These are phyloP conservation scores for Cryptococcus floricola DNA, from an alignment of 1,284 basidiomycete species.

Conservation along the genomic window DNA sequence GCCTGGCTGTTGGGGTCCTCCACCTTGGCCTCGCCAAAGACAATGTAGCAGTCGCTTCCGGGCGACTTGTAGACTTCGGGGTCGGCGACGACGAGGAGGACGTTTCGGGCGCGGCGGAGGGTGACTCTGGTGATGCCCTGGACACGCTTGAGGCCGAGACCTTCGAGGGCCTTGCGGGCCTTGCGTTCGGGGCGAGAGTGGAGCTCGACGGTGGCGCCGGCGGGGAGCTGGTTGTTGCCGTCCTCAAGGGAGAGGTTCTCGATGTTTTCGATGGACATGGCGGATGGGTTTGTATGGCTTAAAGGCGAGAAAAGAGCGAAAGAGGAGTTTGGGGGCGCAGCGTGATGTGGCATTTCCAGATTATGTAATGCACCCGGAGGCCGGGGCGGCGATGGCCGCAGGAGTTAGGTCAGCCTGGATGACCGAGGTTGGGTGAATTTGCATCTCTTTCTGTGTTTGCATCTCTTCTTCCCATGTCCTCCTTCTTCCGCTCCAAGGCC, in stretches of 20 bases:
- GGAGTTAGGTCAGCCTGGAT: too few relatives aligned
- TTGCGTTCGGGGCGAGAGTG: conserved; percentile 89
- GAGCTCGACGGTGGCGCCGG: conserved; percentile 83
- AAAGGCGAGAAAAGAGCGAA: conserved; percentile 45
- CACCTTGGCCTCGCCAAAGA: conserved; percentile 97
- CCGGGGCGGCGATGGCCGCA: too few relatives aligned
- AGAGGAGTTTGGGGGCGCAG: too few relatives aligned
- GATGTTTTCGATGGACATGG: conserved; percentile 56
- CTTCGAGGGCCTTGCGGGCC: conserved; percentile 77
- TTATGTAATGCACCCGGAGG: too few relatives aligned
- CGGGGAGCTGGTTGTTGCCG: conserved; percentile 59
- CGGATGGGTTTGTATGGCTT: conserved; percentile 49
- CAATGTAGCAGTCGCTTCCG: conserved; percentile 96
- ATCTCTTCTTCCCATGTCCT: conserved; percentile 10
- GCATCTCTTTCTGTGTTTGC: neutral
- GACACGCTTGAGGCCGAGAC: conserved; percentile 86
- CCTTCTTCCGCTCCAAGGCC: conserved; percentile 15
- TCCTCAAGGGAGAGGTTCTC: conserved; percentile 58
- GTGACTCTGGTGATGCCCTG: conserved; percentile 92
- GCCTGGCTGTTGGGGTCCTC: conserved; percentile 88
- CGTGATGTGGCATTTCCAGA: too few relatives aligned
- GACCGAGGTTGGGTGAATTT: too few relatives aligned
- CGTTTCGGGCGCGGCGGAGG: conserved; percentile 89
- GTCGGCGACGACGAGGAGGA: conserved; percentile 85
- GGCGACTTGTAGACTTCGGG: conserved; percentile 98